These are phyloP conservation scores for Saccharata proteae DNA, from an alignment of 2,329 filamentous ascomycete species.

Conservation along the genomic window DNA sequence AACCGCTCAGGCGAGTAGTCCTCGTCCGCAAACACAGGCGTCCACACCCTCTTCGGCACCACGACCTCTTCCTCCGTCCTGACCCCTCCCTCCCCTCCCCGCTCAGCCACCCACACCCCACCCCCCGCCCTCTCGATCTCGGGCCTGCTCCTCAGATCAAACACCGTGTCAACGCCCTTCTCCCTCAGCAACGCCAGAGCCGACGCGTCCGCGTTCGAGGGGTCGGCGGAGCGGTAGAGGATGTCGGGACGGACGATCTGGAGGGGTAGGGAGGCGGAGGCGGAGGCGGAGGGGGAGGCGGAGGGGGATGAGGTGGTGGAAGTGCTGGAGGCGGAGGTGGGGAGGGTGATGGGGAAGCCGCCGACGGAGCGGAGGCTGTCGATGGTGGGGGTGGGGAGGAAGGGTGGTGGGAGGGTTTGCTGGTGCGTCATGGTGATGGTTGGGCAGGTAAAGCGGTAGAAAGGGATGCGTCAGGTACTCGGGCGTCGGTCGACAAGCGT, in stretches of 20 bases:
- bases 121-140: constrained; percentile 40
- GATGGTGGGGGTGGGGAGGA: constrained; percentile 21
- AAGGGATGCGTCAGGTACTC: no score
- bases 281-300: constrained; percentile 10
- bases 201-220: constrained; percentile 20
- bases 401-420: constrained; percentile 15
- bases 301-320: no score
- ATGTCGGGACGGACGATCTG: constrained; percentile 38
- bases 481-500: no score
- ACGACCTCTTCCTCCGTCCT: constrained; percentile 25
- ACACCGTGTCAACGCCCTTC: constrained; percentile 52
- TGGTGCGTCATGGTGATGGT: background rate
- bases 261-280: constrained; percentile 10
- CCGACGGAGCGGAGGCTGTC: constrained; percentile 24
- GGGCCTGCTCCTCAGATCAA: constrained; percentile 52
- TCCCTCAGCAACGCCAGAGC: constrained; percentile 18
- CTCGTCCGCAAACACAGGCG: constrained; percentile 50
- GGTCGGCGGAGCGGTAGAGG: constrained; percentile 59
- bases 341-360: constrained; percentile 13
- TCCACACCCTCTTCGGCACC: constrained; percentile 44
- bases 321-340: constrained; percentile 4
- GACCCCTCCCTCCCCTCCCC: constrained; percentile 13
- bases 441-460: no score
- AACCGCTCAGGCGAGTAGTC: constrained; percentile 53
- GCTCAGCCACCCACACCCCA: constrained; percentile 21